Percentiles rank a stretch among this genome's conserved stretches.
phyloP scores from a whole-genome alignment of 2,329 filamentous ascomycete genomes.

The Delphinella strobiligena region DNA sequence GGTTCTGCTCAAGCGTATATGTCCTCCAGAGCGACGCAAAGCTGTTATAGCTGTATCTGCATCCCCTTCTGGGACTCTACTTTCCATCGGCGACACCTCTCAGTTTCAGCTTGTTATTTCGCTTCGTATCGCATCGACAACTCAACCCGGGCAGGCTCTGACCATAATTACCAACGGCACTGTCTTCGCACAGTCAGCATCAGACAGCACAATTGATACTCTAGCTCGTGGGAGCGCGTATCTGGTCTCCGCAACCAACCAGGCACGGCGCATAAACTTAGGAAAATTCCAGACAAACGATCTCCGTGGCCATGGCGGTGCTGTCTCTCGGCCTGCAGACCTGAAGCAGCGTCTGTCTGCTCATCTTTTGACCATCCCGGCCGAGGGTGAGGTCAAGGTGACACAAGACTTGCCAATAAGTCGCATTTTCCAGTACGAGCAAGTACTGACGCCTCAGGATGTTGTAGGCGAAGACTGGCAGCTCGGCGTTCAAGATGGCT shows the following conservation, averaged over 20 bases:
- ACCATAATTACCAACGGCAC: background rate
- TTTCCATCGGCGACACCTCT: background rate
- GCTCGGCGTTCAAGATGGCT: background rate
- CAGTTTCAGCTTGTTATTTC: background rate
- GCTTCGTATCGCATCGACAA: background rate
- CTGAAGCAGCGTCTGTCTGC: constrained; percentile 1
- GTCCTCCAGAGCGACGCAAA: constrained; percentile 1
- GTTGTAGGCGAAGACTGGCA: constrained; percentile 3
- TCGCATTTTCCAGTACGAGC: constrained; percentile 6
- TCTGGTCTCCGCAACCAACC: background rate
- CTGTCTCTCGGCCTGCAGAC: background rate
- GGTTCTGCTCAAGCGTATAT: constrained; percentile 3
- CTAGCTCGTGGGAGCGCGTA: constrained; percentile 1
- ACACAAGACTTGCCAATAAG: constrained; percentile 1
- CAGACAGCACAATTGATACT: background rate
- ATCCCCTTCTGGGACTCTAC: background rate
- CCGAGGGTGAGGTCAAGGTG: constrained; percentile 3
- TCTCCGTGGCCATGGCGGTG: background rate
- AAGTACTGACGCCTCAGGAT: background rate
- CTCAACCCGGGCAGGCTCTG: background rate
- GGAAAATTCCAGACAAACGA: background rate
- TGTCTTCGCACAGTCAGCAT: background rate
- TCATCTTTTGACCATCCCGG: constrained; percentile 5
- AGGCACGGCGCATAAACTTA: background rate
- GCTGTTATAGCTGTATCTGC: constrained; percentile 1